Evolutionary conservation across 768 basidiomycete genomes (phyloP).

Genomic region (Tulasnella sp.): DNA sequence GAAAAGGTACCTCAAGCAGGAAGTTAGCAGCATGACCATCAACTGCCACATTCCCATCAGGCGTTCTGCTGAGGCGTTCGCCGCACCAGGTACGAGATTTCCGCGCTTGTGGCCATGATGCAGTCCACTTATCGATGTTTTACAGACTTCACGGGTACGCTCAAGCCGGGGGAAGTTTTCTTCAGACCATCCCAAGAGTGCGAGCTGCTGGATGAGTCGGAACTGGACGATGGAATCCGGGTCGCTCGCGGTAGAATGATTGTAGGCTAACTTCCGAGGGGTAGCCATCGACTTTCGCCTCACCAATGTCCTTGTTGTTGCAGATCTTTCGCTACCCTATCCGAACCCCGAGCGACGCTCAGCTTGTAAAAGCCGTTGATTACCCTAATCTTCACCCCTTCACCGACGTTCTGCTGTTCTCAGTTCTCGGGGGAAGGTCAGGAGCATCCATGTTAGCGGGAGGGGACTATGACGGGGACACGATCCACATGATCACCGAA

Average conservation of each 20-base stretch:
- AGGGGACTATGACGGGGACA: constrained; percentile 59
- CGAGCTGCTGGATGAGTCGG: neutral
- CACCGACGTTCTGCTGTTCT: constrained; percentile 21
- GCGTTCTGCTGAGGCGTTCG: constrained; percentile 44
- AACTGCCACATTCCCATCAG: constrained; percentile 46
- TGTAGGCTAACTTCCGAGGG: no score
- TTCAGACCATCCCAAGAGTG: constrained; percentile 33
- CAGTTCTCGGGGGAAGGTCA: constrained; percentile 31
- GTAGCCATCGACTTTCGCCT: no score
- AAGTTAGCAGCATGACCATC: constrained; percentile 38
- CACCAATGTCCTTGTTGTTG: neutral
- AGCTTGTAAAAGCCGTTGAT: constrained; percentile 7
- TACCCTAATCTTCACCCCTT: neutral
- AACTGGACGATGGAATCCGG: neutral
- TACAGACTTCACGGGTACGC: constrained; percentile 51
- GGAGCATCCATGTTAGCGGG: constrained; percentile 43
- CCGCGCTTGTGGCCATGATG: neutral
- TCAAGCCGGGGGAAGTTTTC: constrained; percentile 52
- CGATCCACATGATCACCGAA: constrained; percentile 40
- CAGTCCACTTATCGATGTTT: neutral
- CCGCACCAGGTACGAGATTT: constrained; percentile 46
- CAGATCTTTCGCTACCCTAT: constrained; percentile 7
- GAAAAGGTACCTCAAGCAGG: constrained; percentile 24
- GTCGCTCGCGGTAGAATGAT: neutral
- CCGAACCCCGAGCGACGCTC: neutral